Evolutionary conservation across 805 yeast species (phyloP), one percentile per base, ranked within the genome.

Genomic region (Isabelozyma gotoi): DNA sequence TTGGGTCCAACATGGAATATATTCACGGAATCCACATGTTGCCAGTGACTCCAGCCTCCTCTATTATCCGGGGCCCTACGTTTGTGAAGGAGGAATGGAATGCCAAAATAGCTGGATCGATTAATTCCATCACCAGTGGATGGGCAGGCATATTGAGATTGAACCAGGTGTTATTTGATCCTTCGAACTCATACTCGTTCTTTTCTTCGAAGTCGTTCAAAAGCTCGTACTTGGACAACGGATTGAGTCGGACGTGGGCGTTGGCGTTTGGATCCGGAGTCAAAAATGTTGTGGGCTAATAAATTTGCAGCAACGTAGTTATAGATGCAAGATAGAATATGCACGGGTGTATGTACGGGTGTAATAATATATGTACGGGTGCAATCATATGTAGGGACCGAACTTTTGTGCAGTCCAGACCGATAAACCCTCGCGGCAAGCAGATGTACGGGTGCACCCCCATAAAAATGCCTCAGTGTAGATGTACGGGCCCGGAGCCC

Each of bases 1-100:
- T 84, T 55, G 88, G 88, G 3, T 56, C 68, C 46, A 67, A 76
- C 42, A 60, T 67, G 32, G 82, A 83, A 60, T 84, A 77, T 53
- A 83, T 81, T 38, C 87, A 84, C 49, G 90, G 90, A 3, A 84
- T 84, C 44, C 88, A 84, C 58, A 84, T 84, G 89, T 53, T 84
- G 19, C 89, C 89, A 14, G 65, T 78, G 19, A 82, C 86, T 0
- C 85, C 88, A 1, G 70, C 73, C n/a, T 78, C 84, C 19, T 71
- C 83, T 1, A 73, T 63, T 46, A 69, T 84, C 32, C 72, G 89
- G 44, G 61, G 67, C 16, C 71, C 82, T 1, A 51, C 56, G n/a
- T 80, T 76, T 58, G 79, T 75, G 7, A 46, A 56, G 33, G 68
- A 76, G 52, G 81, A 65, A 51, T 60, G 75, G 75, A 53, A 65